A percentile compares a stretch with the other conserved stretches of the same genome.
Evolutionary conservation across 306 rosid genomes (phyloP).

Genomic region (Vigna mungo): DNA sequence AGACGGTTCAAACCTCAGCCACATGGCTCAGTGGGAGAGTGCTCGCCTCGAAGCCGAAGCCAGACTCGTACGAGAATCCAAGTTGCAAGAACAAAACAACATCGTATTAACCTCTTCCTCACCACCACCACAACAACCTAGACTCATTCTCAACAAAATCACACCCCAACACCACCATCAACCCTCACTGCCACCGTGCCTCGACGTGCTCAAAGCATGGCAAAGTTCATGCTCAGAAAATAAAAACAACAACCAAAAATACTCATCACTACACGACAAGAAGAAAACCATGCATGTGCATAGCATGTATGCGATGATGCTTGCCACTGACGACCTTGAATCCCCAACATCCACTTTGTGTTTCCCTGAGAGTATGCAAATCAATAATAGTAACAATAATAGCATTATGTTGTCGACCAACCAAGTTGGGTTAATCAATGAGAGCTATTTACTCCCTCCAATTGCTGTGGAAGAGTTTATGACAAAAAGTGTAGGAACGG

Average conservation of each 20-base stretch:
- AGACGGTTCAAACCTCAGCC: slow-evolving; percentile 42
- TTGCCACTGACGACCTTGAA: slow-evolving; percentile 26
- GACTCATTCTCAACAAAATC: slow-evolving; percentile 27
- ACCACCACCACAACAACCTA: neutral
- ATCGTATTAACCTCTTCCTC: neutral
- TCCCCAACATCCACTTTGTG: slow-evolving; percentile 47
- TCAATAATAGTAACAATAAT: neutral
- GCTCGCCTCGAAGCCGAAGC: slow-evolving; percentile 53
- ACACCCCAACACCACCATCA: slow-evolving; percentile 20
- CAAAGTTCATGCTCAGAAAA: slow-evolving; percentile 43
- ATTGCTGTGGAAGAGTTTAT: neutral
- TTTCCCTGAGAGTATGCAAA: slow-evolving; percentile 21
- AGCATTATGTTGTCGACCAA: neutral
- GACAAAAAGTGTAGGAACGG: neutral
- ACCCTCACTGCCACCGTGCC: slow-evolving; percentile 37
- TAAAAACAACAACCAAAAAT: neutral
- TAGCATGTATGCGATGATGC: slow-evolving; percentile 44
- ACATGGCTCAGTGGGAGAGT: slow-evolving; percentile 57
- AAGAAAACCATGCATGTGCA: neutral
- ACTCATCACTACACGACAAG: neutral
- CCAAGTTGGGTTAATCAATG: neutral
- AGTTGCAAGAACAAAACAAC: neutral
- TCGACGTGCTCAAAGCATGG: slow-evolving; percentile 60
- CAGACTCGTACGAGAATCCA: slow-evolving; percentile 41
- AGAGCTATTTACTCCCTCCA: slow-evolving; percentile 8